Evolutionary conservation across 192 early-diverging fungal species (phyloP), one percentile per base, ranked within the genome.

Genomic region (Linnemannia exigua): DNA sequence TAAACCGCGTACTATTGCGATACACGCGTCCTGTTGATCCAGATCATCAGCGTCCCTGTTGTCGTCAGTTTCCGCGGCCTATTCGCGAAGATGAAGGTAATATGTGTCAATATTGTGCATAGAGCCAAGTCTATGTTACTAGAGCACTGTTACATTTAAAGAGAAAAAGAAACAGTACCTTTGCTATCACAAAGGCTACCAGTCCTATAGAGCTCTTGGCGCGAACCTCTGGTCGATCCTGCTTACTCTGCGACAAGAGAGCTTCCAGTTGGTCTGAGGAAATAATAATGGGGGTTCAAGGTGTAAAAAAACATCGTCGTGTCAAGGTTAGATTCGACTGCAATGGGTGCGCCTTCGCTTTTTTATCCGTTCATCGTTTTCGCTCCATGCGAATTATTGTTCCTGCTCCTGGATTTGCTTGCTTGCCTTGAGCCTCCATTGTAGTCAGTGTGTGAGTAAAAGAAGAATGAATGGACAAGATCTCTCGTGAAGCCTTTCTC

Each of bases 201-300:
- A 83, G 81, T 5, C 61, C 81, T 7, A 83, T 73, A 3, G 81
- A 83, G 50, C 70, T 76, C 25, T 77, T 83, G 31, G 81, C 81
- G 17, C 81, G 75, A 16, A 76, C n/a, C 50, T 83, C 81, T 2
- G 81, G 81, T 14, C 76, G 81, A 74, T 83, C 70, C 2, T 47
- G 54, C 12, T 19, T n/a, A 15, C 71, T 83, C 20, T 78, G 63
- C 20, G 76, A 67, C 37, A 83, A n/a, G 22, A 83, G 81, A 16
- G n/a, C 35, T 14, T 73, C 41, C 15, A 83, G 28, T 7, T 44
- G 48, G 14, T 69, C 81, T 83, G 75, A 46, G 46, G 12, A 70
- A 15, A 5, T 66, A 28, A 20, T 25, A 25, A 33, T 15, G 16
- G 20, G 14, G n/a, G n/a, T n/a, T n/a, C 41, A 44, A 44, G 41